phyloP scores from a whole-genome alignment of 129 eudicot species.

The Tagetes erecta region DNA sequence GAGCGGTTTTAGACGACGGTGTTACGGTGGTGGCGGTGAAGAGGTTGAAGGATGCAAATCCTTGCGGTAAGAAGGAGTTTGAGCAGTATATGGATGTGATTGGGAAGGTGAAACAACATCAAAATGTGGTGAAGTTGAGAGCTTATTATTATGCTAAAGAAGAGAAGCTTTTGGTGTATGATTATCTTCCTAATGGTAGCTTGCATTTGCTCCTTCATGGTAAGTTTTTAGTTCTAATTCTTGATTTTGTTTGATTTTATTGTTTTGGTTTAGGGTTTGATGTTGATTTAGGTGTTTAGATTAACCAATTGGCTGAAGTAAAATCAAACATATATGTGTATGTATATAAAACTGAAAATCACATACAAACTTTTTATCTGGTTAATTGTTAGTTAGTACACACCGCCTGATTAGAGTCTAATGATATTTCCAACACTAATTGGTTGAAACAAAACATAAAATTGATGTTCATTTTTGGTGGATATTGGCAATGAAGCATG shows the following conservation, averaged over 20 bases:
- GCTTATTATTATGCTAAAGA: conserved; percentile 94
- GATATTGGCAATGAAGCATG: too few relatives aligned
- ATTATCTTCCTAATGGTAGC: conserved; percentile 94
- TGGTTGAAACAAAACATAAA: too few relatives aligned
- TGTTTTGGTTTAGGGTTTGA: neutral
- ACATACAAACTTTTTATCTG: too few relatives aligned
- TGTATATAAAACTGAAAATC: too few relatives aligned
- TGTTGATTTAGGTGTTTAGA: neutral
- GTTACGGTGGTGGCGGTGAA: conserved; percentile 94
- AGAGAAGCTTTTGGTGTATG: conserved; percentile 90
- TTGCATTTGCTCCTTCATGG: conserved; percentile 95
- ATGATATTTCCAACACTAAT: too few relatives aligned
- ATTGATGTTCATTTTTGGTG: too few relatives aligned
- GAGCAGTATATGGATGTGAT: conserved; percentile 99
- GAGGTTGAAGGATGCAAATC: conserved; percentile 92
- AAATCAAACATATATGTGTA: too few relatives aligned
- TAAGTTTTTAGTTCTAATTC: conserved; percentile 23
- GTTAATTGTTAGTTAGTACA: too few relatives aligned
- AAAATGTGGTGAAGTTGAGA: conserved; percentile 71
- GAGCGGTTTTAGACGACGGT: conserved; percentile 89
- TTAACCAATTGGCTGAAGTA: neutral
- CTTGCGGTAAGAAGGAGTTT: conserved; percentile 92
- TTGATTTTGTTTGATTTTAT: neutral
- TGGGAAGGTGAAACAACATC: conserved; percentile 87
- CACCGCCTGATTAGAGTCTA: too few relatives aligned